Evolutionary conservation across 2,329 filamentous ascomycete genomes (phyloP), one percentile per base, ranked within the genome.

Genomic region (Colletotrichum plurivorum): DNA sequence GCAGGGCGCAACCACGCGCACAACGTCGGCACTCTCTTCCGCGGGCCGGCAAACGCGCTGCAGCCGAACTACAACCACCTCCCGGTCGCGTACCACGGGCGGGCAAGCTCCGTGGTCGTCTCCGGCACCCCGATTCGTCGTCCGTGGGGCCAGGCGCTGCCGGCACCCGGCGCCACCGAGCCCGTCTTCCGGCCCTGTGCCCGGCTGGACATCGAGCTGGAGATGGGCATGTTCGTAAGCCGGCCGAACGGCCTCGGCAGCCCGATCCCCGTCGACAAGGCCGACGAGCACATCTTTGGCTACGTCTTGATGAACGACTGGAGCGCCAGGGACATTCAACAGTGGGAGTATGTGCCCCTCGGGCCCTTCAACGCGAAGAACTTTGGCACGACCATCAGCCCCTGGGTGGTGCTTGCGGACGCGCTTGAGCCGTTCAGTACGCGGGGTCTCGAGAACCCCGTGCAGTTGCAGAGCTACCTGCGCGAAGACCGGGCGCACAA

Each of bases 1-100:
- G 92, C 90, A 9, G 92, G 92, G n/a, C 78, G 89, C 71, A 90
- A 93, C 75, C 92, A 94, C 78, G 92, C 92, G 15, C 90, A 89
- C 80, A 70, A 71, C 72, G 84, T 90, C 27, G 91, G 90, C 8
- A 84, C 88, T 2, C 84, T 93, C 31, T 92, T 94, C 78, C 86
- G 92, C 48, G 91, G 90, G 0, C 84, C 89, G 1, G 84, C 87
- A n/a, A 92, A 93, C 73, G 91, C 91, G 1, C 82, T 94, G 22
- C 90, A 93, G 75, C 89, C 90, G 27, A 94, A 93, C 76, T 94
- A 94, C 78, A 91, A 87, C 73, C 89, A 93, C 73, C 82, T 94
- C 0, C 92, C 92, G 0, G 90, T 94, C 2, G 92, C 88, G 6
- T 94, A 94, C 73, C 92, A 94, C 75, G 91, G 92, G 2, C 87